Conservation (phyloP, 176 grass and related monocot species). For the Aegilops sharonensis region DNA sequence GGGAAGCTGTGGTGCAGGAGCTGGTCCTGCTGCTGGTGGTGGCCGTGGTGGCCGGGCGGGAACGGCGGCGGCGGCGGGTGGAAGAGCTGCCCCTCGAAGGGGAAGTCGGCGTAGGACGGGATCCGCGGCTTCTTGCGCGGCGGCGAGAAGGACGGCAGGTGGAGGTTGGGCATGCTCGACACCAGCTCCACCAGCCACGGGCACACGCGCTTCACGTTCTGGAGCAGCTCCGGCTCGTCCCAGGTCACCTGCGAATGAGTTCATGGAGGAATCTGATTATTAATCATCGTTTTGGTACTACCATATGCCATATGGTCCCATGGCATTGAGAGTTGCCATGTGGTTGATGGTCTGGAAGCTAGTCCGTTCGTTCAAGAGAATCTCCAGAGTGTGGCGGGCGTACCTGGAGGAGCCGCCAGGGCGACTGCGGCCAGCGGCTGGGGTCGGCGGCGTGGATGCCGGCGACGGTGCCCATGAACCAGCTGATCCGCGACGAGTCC, state of each 20-base stretch:
- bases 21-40: neutral
- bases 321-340: neutral
- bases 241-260: constrained; percentile 59
- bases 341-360: neutral
- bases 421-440: constrained; percentile 62
- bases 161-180: constrained; percentile 67
- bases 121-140: constrained; percentile 76
- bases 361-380: neutral
- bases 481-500: constrained; percentile 93
- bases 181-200: constrained; percentile 89
- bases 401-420: constrained; percentile 89
- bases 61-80: neutral
- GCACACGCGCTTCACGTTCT: constrained; percentile 84
- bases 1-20: constrained; percentile 23
- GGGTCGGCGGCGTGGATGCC: constrained; percentile 56
- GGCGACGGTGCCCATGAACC: constrained; percentile 90
- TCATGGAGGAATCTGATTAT: neutral
- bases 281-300: neutral
- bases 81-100: constrained; percentile 42
- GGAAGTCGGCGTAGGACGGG: constrained; percentile 36
- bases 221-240: constrained; percentile 89
- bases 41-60: neutral
- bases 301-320: neutral
- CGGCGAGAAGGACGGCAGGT: constrained; percentile 63
- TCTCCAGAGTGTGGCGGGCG: neutral